phyloP scores from a whole-genome alignment of 306 rosid genomes.

The Casuarina cunninghamiana region DNA sequence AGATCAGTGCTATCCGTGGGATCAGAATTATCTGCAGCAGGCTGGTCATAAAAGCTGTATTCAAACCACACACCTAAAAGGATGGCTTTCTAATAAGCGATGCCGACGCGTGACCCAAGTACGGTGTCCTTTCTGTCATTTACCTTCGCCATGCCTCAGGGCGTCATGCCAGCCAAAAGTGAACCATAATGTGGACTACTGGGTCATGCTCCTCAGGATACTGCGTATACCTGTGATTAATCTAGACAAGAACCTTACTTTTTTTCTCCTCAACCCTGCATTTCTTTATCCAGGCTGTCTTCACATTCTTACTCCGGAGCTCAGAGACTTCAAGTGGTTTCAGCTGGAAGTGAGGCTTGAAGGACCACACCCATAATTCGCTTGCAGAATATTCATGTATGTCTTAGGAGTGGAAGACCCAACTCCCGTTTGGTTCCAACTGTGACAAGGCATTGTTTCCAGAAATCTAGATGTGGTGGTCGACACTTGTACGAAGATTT shows the following conservation, averaged over 20 bases:
- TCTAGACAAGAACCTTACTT: constrained; percentile 37
- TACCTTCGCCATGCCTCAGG: constrained; percentile 7
- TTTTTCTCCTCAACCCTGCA: not conserved
- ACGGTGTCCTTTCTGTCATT: constrained; percentile 44
- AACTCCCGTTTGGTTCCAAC: constrained; percentile 20
- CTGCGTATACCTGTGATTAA: constrained; percentile 20
- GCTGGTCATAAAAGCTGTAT: not conserved
- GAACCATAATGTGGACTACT: constrained; percentile 34
- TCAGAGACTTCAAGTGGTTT: constrained; percentile 12
- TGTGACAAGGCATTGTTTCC: constrained; percentile 26
- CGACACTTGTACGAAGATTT: constrained; percentile 19
- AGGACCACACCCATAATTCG: constrained; percentile 28
- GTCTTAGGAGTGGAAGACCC: constrained; percentile 11
- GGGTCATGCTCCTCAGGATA: constrained; percentile 27
- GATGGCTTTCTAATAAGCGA: constrained; percentile 21
- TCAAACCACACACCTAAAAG: not conserved
- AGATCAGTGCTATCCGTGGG: not conserved
- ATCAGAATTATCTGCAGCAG: not conserved
- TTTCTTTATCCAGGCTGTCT: constrained; percentile 4
- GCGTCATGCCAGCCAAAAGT: constrained; percentile 40
- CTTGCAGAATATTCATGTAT: constrained; percentile 47
- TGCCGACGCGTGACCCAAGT: constrained; percentile 25
- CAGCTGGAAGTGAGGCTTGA: constrained; percentile 28
- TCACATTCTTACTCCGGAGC: not conserved
- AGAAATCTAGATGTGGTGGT: constrained; percentile 27